Evolutionary conservation across 1,284 basidiomycete genomes (phyloP).

Genomic region (Bjerkandera adusta): DNA sequence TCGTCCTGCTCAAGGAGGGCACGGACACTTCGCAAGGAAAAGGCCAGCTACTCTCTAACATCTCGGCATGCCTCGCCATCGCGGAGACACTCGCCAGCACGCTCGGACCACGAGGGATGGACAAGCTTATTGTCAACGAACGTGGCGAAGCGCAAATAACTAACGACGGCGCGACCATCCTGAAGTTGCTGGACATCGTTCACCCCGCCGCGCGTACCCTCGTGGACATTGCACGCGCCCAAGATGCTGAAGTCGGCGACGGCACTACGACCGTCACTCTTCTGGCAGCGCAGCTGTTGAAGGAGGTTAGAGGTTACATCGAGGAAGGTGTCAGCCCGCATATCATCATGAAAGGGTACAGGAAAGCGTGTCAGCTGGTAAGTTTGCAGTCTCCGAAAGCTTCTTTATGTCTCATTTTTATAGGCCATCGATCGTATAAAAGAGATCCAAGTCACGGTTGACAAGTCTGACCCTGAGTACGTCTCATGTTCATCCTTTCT

Average conservation of each 20-base stretch:
- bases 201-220: slow-evolving; percentile 96
- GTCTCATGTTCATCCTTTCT: slow-evolving; percentile 29
- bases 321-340: slow-evolving; percentile 98
- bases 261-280: slow-evolving; percentile 97
- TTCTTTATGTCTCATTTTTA: slow-evolving; percentile 16
- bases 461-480: slow-evolving; percentile 88
- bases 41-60: slow-evolving; percentile 93
- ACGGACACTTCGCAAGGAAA: slow-evolving; percentile 97
- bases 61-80: slow-evolving; percentile 91
- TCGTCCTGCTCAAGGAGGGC: slow-evolving; percentile 91
- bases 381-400: slow-evolving; percentile 27
- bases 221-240: slow-evolving; percentile 96
- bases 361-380: slow-evolving; percentile 86
- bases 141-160: slow-evolving; percentile 97
- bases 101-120: slow-evolving; percentile 98
- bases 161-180: slow-evolving; percentile 97
- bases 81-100: slow-evolving; percentile 90
- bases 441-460: slow-evolving; percentile 87
- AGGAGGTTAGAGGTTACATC: slow-evolving; percentile 89
- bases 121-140: slow-evolving; percentile 92
- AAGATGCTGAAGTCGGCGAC: slow-evolving; percentile 98
- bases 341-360: slow-evolving; percentile 96
- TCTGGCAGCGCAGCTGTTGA: slow-evolving; percentile 91
- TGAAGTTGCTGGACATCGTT: slow-evolving; percentile 96
- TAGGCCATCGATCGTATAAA: slow-evolving; percentile 88